These are phyloP conservation scores for Neonectria hederae DNA, from an alignment of 2,329 filamentous ascomycete genomes.

Conservation along the genomic window DNA sequence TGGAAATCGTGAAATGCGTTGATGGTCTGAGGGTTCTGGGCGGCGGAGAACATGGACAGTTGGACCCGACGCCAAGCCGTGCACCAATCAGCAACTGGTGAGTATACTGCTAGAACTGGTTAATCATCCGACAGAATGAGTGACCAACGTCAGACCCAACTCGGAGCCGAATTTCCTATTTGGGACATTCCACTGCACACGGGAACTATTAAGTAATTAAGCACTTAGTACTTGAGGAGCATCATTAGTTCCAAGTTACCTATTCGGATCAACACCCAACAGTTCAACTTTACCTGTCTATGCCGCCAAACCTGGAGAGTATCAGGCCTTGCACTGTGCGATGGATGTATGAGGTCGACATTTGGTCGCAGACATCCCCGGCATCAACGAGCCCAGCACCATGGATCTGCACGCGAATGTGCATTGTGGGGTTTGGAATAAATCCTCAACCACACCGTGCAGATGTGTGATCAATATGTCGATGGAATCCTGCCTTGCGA, in stretches of 20 bases:
- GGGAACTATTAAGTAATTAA: no score
- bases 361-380: no score
- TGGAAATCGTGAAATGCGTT: neutral
- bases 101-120: no score
- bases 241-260: no score
- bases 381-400: neutral
- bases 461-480: neutral
- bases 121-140: no score
- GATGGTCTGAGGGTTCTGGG: neutral
- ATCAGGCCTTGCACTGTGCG: neutral
- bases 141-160: neutral
- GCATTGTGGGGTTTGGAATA: neutral
- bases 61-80: no score
- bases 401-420: neutral
- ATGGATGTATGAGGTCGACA: no score
- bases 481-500: neutral
- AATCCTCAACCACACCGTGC: neutral
- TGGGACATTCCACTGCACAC: no score
- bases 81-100: neutral
- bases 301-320: neutral
- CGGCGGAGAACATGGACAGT: no score
- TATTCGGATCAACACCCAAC: no score
- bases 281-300: no score
- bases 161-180: neutral
- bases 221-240: no score